Evolutionary conservation across 2,329 filamentous ascomycete species (phyloP), one percentile per base, ranked within the genome.

Genomic region (Sporothrix protearum): DNA sequence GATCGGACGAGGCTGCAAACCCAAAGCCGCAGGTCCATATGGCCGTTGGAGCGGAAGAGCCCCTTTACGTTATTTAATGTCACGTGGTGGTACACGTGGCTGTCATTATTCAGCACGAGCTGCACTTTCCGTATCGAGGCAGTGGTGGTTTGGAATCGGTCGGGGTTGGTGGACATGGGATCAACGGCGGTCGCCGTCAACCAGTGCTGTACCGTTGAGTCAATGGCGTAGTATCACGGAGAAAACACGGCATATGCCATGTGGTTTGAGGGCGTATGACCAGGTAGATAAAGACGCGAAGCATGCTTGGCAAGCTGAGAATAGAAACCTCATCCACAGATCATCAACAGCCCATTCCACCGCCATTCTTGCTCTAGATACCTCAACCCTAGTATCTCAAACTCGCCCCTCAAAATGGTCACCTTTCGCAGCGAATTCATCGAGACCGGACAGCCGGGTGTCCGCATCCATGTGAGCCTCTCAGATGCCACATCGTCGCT

Each of bases 401-500:
- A 9, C 12, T 3, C 10, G 5, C 3, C 28, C 10, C 28, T 19
- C 12, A 64, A 12, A 45, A 64, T 64, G 61, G 7, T 39, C 12
- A 30, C 55, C 19, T 63, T 63, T 14, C 68, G 55, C 7, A 70
- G 68, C 42, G 53, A 30, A 28, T 69, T 49, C 9, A 7, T 69
- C 25, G 36, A 59, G 14, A 57, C 47, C 19, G 36, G 42, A 0
- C 67, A 47, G 28, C 36, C 39, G 5, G 68, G 25, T 33, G 68
- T 70, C 10, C 30, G 57, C 57, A 64, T 64, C 30, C 68, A 70
- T 22, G 57, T 53, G 16, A 64, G 57, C 3, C 19, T 70, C 4
- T 53, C 68, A 2, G 68, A 53, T 22, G 10, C 39, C 16, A n/a
- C 45, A 22, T 22, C 30, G 14, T 36, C 55, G 25, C 7, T 39